Evolutionary conservation across 2,329 filamentous ascomycete genomes (phyloP).

Genomic region (Phymatotrichopsis omnivora): DNA sequence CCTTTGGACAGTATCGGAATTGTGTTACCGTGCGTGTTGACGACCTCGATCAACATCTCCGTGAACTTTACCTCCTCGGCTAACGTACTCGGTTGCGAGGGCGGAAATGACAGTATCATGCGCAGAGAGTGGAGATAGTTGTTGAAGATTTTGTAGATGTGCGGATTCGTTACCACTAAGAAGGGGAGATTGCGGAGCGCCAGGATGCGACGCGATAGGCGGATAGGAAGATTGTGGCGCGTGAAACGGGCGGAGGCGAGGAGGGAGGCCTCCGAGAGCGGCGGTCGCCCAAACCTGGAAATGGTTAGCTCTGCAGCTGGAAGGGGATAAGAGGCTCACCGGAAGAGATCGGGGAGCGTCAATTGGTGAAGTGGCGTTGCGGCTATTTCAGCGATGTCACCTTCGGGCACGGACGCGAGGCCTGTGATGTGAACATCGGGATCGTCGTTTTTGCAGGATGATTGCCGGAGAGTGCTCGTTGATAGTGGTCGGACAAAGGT

Average conservation of each 20-base stretch:
- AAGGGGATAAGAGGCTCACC: slow-evolving; percentile 43
- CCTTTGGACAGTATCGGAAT: slow-evolving; percentile 86
- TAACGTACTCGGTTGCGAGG: slow-evolving; percentile 57
- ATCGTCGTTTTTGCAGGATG: too few relatives aligned
- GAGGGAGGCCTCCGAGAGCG: slow-evolving; percentile 67
- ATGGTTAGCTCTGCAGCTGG: not conserved
- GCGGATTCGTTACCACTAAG: slow-evolving; percentile 96
- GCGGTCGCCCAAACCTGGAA: slow-evolving; percentile 63
- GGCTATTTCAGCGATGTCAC: slow-evolving; percentile 69
- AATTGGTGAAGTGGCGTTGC: slow-evolving; percentile 68
- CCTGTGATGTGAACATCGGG: too few relatives aligned
- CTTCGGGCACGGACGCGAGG: slow-evolving; percentile 48
- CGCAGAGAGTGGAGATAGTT: slow-evolving; percentile 93
- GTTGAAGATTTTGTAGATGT: slow-evolving; percentile 87
- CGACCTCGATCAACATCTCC: slow-evolving; percentile 86
- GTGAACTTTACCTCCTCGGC: slow-evolving; percentile 89
- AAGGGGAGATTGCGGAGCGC: slow-evolving; percentile 88
- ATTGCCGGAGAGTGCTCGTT: too few relatives aligned
- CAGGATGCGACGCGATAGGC: slow-evolving; percentile 87
- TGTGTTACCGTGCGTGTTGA: slow-evolving; percentile 86
- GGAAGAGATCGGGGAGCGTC: slow-evolving; percentile 79
- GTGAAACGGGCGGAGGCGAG: slow-evolving; percentile 93
- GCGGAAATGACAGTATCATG: slow-evolving; percentile 74
- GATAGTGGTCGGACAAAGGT: too few relatives aligned
- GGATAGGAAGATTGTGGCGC: slow-evolving; percentile 78